A percentile compares a stretch with the other conserved stretches of the same genome.
phyloP scores from a whole-genome alignment of 202 grass and related monocot genomes.

The Panicum virgatum region DNA sequence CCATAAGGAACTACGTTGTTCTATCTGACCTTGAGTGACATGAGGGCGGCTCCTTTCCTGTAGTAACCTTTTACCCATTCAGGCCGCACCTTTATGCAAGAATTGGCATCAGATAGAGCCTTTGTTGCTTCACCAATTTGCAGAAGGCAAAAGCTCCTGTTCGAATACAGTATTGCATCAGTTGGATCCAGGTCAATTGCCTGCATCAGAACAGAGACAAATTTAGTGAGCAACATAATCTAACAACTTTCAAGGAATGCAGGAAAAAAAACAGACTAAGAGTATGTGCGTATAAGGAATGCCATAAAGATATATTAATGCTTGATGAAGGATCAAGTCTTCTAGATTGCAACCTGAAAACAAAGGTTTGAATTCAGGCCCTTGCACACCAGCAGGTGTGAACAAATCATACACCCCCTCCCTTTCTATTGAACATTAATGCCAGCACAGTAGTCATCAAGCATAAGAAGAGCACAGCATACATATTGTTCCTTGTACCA shows the following conservation, averaged over 20 bases:
- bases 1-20: not conserved
- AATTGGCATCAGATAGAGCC: constrained; percentile 32
- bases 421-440: not conserved
- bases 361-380: not conserved
- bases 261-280: not conserved
- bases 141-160: constrained; percentile 36
- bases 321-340: not conserved
- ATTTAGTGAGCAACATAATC: not conserved
- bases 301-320: not conserved
- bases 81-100: constrained; percentile 21
- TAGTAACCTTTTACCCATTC: constrained; percentile 50
- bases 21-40: constrained; percentile 35
- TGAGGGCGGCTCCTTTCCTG: constrained; percentile 38
- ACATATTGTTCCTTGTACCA: not conserved
- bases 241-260: not conserved
- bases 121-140: constrained; percentile 4
- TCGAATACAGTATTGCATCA: constrained; percentile 37
- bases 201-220: constrained; percentile 16
- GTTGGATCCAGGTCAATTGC: constrained; percentile 35
- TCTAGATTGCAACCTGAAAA: not conserved
- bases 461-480: not conserved
- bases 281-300: not conserved
- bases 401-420: not conserved
- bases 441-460: not conserved
- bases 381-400: not conserved